Base-by-base conservation (phyloP, 1,284 basidiomycete genomes). In the Caloboletus inedulis region DNA sequence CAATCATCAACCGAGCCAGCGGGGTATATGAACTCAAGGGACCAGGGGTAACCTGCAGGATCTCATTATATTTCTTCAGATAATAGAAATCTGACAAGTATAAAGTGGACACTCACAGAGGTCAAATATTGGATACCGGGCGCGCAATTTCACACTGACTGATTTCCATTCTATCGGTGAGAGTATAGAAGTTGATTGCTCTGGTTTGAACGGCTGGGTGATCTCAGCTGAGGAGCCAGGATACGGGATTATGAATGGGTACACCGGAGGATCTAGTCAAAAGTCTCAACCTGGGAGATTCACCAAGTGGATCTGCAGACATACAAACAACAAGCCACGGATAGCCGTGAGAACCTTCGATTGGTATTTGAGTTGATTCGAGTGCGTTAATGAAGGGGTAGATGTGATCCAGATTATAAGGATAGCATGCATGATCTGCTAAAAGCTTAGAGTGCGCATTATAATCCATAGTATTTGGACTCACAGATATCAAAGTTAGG, bases 21-120 rank as follows among this genome's bases (percentile, higher is more conserved):
- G 2, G 63, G 64, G 51, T 69, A 71, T 47, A 71, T 54, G 31
- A 37, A 55, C 19, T 57, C 51, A 23, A 70, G 66, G 42, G 57
- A 69, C 58, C 50, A 46, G 3, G 67, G 69, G 42, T 71, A 69
- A 33, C 53, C 44, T 18, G 56, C 52, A 10, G 63, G 40, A 25
- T 68, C 63, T 69, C 27, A 30, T 42, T 8, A 27, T 2, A 29
- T 48, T 51, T 30, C 34, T 16, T 16, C 18, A 53, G 19, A 27
- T 47, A 25, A n/a, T 19, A 49, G 34, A 47, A 35, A 13, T 30
- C 19, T 10, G 21, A 27, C 7, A 9, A 33, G 18, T 3, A 21
- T 33, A 19, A 30, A 37, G 31, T 8, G 3, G 27, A 43, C 33
- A 43, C 66, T 54, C 47, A 69, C 63, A 69, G 16, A 55, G 43